These are phyloP conservation scores for Albifimbria verrucaria DNA, from an alignment of 2,329 filamentous ascomycete genomes.

Conservation along the genomic window DNA sequence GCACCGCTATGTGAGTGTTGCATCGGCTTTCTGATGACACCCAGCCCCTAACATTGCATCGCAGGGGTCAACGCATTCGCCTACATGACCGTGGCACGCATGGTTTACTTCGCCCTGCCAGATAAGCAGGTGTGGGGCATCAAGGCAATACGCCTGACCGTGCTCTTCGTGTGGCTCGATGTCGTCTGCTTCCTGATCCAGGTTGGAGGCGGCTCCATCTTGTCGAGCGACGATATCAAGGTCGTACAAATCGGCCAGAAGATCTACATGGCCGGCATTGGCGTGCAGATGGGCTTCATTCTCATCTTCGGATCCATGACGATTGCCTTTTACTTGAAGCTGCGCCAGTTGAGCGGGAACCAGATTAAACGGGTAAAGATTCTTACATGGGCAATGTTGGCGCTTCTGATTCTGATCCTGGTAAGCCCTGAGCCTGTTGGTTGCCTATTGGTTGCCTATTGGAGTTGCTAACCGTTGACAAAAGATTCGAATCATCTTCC, in stretches of 20 bases:
- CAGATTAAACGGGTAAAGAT: slow-evolving; percentile 26
- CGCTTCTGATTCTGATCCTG: slow-evolving; percentile 31
- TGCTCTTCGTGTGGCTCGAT: slow-evolving; percentile 45
- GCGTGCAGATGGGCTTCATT: slow-evolving; percentile 33
- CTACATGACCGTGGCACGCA: slow-evolving; percentile 40
- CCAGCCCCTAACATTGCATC: slow-evolving; percentile 4
- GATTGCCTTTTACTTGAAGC: slow-evolving; percentile 29
- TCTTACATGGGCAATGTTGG: slow-evolving; percentile 30
- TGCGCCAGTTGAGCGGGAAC: slow-evolving; percentile 16
- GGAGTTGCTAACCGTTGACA: slow-evolving; percentile 7
- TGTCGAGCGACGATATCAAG: slow-evolving; percentile 23
- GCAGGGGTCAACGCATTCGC: slow-evolving; percentile 40
- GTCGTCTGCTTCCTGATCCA: slow-evolving; percentile 46
- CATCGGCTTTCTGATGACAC: no score
- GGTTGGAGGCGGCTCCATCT: slow-evolving; percentile 33
- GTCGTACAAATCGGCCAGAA: slow-evolving; percentile 30
- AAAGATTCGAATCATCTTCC: slow-evolving; percentile 57
- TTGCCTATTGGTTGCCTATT: no score
- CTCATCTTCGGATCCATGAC: slow-evolving; percentile 33
- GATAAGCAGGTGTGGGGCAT: slow-evolving; percentile 32
- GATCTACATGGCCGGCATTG: slow-evolving; percentile 36
- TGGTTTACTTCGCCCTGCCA: slow-evolving; percentile 35
- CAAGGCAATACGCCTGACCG: slow-evolving; percentile 34
- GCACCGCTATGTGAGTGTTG: slow-evolving; percentile 34
- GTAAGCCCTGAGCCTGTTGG: slow-evolving; percentile 22